Evolutionary conservation across 73 alveolate genomes (phyloP), one percentile per base, ranked within the genome.

Genomic region (Tetrahymena thermophila): DNA sequence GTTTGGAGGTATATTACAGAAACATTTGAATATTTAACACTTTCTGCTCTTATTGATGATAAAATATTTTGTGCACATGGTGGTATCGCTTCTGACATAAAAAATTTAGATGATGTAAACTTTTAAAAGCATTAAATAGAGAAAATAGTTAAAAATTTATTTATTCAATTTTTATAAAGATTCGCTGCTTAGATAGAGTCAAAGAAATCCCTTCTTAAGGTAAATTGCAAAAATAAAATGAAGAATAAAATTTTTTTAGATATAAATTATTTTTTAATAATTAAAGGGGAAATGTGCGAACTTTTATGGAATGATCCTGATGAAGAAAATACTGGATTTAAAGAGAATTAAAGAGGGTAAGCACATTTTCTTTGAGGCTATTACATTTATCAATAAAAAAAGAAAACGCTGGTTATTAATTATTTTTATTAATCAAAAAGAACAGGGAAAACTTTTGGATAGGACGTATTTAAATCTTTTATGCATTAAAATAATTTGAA

Each of bases 21-120:
- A 85, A 96, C 98, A 3, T 98, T 98, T 94, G 99, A 98, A 94
- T 97, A 96, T 94, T 85, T 98, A 71, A 96, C 99, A 9, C 96
- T 98, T 35, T 98, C 99, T 6, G 99, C 99, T 1, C 94, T 98
- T 8, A 98, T 98, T 23, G 99, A 98, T 85, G 98, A 98, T 55
- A 98, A 98, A 95, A 96, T 98, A 25, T 98, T 98, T 95, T 98
- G 99, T 94, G 98, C 98, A 43, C 99, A 98, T 96, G 99, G 99
- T 3, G 99, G 99, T 0, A 94, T 97, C 38, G 96, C 98, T 8
- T 97, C 98, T 3, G 96, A 85, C 25, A 95, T 96, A 34, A 94
- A 93, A 40, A 58, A 56, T 37, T 93, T 97, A 38, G 94, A 94
- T 40, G 98, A 97, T 84, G 98, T 96, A 96, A 31, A 15, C 34